These are phyloP conservation scores for Butyriboletus loyo DNA, from an alignment of 768 basidiomycete genomes.

Conservation along the genomic window DNA sequence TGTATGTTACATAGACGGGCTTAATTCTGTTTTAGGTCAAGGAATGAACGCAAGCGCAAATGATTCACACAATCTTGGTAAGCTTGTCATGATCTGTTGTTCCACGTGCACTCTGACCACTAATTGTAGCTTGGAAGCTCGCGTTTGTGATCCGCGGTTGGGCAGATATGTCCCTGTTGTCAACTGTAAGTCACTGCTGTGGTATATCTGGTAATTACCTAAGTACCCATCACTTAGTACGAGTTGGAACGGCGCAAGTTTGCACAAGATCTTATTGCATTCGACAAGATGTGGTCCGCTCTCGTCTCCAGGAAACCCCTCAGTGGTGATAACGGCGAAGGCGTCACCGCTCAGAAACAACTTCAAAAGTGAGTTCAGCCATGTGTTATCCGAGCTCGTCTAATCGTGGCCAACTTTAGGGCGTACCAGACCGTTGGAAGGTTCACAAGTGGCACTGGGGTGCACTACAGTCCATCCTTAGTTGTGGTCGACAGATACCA, in stretches of 20 bases:
- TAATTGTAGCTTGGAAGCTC: slow-evolving; percentile 48
- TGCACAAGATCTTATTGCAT: slow-evolving; percentile 52
- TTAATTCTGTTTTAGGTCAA: slow-evolving; percentile 39
- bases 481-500: slow-evolving; percentile 36
- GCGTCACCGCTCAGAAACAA: slow-evolving; percentile 37
- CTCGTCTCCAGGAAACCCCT: slow-evolving; percentile 53
- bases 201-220: not conserved
- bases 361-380: slow-evolving; percentile 38
- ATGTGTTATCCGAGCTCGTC: not conserved
- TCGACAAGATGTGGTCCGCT: slow-evolving; percentile 49
- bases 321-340: slow-evolving; percentile 34
- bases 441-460: slow-evolving; percentile 47
- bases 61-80: slow-evolving; percentile 51
- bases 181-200: slow-evolving; percentile 36
- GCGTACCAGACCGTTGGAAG: slow-evolving; percentile 43
- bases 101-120: not conserved
- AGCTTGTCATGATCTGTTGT: not conserved
- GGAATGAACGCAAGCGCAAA: slow-evolving; percentile 54
- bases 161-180: slow-evolving; percentile 43
- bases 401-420: slow-evolving; percentile 22
- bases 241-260: slow-evolving; percentile 52
- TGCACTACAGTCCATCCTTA: slow-evolving; percentile 44
- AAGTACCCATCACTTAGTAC: slow-evolving; percentile 34
- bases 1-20: not conserved
- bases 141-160: slow-evolving; percentile 45